Evolutionary conservation across 192 early-diverging fungal genomes (phyloP).

Genomic region (Entrophospora sp.): DNA sequence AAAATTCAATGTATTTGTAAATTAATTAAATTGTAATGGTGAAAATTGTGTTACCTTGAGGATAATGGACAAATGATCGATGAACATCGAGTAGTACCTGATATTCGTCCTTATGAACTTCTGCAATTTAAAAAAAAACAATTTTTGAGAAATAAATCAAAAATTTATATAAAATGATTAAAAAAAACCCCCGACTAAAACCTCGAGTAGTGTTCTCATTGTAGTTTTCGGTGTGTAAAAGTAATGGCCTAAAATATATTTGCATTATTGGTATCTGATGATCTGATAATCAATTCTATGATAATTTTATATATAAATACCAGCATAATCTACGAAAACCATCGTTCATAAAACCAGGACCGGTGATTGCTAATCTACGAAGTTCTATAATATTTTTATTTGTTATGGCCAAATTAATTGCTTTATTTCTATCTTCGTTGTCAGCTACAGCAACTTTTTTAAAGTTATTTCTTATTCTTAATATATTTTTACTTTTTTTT

Average conservation of each 20-base stretch:
- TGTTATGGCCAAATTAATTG: not conserved
- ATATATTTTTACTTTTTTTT: not conserved
- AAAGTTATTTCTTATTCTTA: not conserved
- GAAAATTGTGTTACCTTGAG: too few species aligned
- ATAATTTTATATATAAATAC: conserved; percentile 15
- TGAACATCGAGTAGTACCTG: conserved; percentile 41
- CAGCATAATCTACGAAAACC: conserved; percentile 39
- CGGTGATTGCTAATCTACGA: conserved; percentile 23
- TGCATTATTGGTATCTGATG: not conserved
- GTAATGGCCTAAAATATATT: conserved; percentile 31
- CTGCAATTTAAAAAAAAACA: not conserved
- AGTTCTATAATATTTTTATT: not conserved
- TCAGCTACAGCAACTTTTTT: not conserved
- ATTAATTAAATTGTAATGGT: conserved; percentile 15
- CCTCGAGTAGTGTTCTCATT: not conserved
- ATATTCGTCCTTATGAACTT: conserved; percentile 36
- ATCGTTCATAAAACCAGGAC: conserved; percentile 37
- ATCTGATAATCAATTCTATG: not conserved
- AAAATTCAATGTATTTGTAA: not conserved
- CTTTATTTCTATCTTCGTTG: not conserved
- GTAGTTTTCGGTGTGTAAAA: conserved; percentile 29
- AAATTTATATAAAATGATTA: not conserved
- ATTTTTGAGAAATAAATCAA: not conserved
- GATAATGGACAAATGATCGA: conserved; percentile 37
- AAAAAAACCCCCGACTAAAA: not conserved